These are phyloP conservation scores for Verticillium alfalfae DNA, from an alignment of 2,329 filamentous ascomycete genomes.

Conservation along the genomic window DNA sequence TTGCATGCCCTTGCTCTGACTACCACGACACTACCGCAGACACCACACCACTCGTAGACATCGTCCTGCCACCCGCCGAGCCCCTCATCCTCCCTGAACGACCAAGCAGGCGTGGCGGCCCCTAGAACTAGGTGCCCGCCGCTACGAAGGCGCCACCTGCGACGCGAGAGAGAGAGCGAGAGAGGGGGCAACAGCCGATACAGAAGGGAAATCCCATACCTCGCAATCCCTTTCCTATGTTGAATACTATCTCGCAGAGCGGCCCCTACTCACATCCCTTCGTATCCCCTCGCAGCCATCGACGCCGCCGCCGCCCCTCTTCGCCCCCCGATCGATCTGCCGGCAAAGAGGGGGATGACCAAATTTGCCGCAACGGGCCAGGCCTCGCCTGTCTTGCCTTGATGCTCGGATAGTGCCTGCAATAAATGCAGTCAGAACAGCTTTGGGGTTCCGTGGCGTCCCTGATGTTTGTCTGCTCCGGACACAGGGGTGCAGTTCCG, in stretches of 20 bases:
- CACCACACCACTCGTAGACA: not conserved
- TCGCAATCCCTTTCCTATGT: not conserved
- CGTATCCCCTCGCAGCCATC: not conserved
- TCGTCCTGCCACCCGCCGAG: not conserved
- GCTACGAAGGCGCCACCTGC: not conserved
- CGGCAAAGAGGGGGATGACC: not conserved
- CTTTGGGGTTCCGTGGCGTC: no score
- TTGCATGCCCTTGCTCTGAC: not conserved
- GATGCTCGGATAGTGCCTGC: not conserved
- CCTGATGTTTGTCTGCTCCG: no score
- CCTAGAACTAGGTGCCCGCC: not conserved
- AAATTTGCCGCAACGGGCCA: not conserved
- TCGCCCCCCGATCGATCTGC: not conserved
- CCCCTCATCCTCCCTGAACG: not conserved
- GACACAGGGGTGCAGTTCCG: no score
- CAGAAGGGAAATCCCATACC: not conserved
- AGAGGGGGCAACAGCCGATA: not conserved
- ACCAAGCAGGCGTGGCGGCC: not conserved
- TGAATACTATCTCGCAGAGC: not conserved
- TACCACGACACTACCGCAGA: not conserved
- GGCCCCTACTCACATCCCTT: not conserved
- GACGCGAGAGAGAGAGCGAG: not conserved
- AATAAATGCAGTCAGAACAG: not conserved
- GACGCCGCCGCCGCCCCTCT: no score
- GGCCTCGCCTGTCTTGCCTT: not conserved